These are phyloP conservation scores for Aureobasidium vineae DNA, from an alignment of 2,329 filamentous ascomycete species.

Conservation along the genomic window DNA sequence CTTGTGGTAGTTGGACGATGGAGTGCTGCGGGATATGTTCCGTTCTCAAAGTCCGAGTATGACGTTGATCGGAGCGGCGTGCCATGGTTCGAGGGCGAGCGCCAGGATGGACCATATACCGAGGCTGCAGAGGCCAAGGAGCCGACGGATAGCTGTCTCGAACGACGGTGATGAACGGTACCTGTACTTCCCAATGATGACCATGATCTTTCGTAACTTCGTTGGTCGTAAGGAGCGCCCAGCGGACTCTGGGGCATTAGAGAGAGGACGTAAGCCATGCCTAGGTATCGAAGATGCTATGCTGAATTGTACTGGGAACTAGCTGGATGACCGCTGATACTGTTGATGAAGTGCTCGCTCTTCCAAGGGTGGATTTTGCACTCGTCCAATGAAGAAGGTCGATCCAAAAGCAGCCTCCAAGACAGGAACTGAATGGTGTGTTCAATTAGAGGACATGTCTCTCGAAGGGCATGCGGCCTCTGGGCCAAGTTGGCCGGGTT, in stretches of 20 bases:
- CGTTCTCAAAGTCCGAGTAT: conserved; percentile 19
- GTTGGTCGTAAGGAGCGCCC: conserved; percentile 19
- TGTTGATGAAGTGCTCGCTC: conserved; percentile 4
- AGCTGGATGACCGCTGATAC: conserved; percentile 1
- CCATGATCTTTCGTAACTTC: conserved; percentile 21
- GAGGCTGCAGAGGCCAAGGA: conserved; percentile 26
- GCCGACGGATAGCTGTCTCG: conserved; percentile 24
- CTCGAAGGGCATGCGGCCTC: conserved; percentile 14
- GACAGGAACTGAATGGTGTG: conserved; percentile 5
- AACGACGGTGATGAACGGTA: conserved; percentile 10
- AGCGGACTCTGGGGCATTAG: conserved; percentile 25
- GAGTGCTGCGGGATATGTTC: background rate
- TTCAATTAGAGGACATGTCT: conserved; percentile 24
- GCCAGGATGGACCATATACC: conserved; percentile 9
- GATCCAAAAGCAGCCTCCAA: conserved; percentile 16
- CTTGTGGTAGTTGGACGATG: background rate
- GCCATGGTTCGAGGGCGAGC: conserved; percentile 5
- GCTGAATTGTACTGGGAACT: conserved; percentile 19
- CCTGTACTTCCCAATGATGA: conserved; percentile 27
- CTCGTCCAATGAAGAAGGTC: conserved; percentile 1
- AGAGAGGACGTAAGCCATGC: conserved; percentile 30
- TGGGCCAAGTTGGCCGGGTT: conserved; percentile 12
- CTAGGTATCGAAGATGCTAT: conserved; percentile 9
- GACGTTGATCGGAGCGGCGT: conserved; percentile 22
- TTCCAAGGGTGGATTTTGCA: conserved; percentile 10